phyloP scores from a whole-genome alignment of 805 yeast genomes.

The Sugiyamaella lignohabitans region DNA sequence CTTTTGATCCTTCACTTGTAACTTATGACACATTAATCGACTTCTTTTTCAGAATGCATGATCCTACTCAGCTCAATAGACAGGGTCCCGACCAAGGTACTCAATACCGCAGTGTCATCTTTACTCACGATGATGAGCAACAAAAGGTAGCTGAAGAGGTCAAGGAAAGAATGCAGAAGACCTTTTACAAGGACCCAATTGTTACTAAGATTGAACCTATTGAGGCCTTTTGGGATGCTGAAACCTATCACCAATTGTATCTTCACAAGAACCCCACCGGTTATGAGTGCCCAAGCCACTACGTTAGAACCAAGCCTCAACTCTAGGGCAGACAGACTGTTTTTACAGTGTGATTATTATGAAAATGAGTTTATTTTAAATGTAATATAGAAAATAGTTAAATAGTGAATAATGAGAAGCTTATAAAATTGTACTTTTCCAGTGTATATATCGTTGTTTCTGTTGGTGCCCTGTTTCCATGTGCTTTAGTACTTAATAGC shows the following conservation, averaged over 20 bases:
- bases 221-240: constrained; percentile 81
- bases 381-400: too few species aligned
- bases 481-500: too few species aligned
- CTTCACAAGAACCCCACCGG: constrained; percentile 76
- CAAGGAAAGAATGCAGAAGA: constrained; percentile 53
- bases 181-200: constrained; percentile 68
- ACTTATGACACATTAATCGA: constrained; percentile 58
- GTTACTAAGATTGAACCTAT: constrained; percentile 67
- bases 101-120: constrained; percentile 84
- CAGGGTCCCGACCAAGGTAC: constrained; percentile 90
- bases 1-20: constrained; percentile 68
- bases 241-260: constrained; percentile 85
- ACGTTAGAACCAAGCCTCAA: constrained; percentile 53
- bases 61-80: constrained; percentile 75
- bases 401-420: too few species aligned
- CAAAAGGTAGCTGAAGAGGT: constrained; percentile 37
- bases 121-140: constrained; percentile 52
- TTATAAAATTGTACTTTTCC: too few species aligned
- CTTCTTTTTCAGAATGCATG: constrained; percentile 88
- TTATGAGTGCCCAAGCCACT: constrained; percentile 88
- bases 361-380: too few species aligned
- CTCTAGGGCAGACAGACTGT: constrained; percentile 4
- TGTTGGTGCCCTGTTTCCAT: too few species aligned
- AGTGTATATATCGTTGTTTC: too few species aligned
- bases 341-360: neutral